Evolutionary conservation across 2,329 filamentous ascomycete genomes (phyloP), one percentile per base, ranked within the genome.

Genomic region (Fusarium albosuccineum): DNA sequence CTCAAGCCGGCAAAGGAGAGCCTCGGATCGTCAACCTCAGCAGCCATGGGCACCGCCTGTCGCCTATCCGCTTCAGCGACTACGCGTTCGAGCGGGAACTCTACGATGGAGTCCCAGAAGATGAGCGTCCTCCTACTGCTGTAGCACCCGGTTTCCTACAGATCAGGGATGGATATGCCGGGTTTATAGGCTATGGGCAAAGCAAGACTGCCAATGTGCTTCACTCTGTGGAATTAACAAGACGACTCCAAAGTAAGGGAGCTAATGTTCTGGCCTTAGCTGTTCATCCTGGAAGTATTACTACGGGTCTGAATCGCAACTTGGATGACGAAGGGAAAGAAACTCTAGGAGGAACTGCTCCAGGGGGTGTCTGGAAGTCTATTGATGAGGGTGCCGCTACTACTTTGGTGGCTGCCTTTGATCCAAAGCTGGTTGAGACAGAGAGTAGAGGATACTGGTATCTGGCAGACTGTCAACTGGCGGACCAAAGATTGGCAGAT

Each of bases 21-120:
- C 70, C 77, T 1, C 73, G 81, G 1, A 61, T 86, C 8, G 77
- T 86, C 17, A 83, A 78, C 60, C 72, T 86, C 8, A 78, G 77
- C 27, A 84, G 82, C 66, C 73, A 79, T 33, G 82, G 82, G 2
- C 78, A 85, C 63, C 75, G 79, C 6, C 48, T 84, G 11, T 71
- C 74, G 3, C 79, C 79, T 1, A 71, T 85, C 14, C 74, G 81
- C 3, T 84, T 80, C 60, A 74, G 76, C 44, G 82, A 85, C 67
- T 79, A 75, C 39, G 81, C 82, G 34, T 84, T 84, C 61, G 33
- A 53, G 26, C 11, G 17, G 0, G 57, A 53, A 6, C 11, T 64
- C 6, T 64, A 61, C 5, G 33, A 57, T 16, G 61, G 61, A 3
- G 61, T 64, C 13, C 48, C 57, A 3, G 52, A 57, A 27, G 52